Evolutionary conservation across 140 eudicot genomes (phyloP).

Genomic region (Ambrosia hybrid): DNA sequence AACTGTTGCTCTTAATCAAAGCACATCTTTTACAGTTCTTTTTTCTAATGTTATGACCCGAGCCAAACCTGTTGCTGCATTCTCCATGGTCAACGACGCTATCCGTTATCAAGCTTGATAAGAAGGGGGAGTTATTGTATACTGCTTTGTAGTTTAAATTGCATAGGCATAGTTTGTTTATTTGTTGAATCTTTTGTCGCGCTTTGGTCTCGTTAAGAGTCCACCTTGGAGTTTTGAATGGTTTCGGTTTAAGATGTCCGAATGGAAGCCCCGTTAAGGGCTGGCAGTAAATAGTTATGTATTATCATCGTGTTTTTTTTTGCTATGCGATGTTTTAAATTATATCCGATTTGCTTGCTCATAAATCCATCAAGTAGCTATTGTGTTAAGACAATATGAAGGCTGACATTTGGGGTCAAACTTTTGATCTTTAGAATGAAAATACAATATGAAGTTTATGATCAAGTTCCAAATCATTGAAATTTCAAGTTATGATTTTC

Average conservation of each 20-base stretch:
- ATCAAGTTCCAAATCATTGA: background rate
- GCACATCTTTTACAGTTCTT: background rate
- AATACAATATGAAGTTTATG: background rate
- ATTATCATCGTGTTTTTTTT: slow-evolving; percentile 11
- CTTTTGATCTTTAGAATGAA: background rate
- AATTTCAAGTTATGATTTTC: slow-evolving; percentile 5
- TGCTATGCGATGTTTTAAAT: slow-evolving; percentile 11
- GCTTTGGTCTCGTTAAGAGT: slow-evolving; percentile 19
- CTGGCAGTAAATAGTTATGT: slow-evolving; percentile 34
- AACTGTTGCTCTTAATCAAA: slow-evolving; percentile 58
- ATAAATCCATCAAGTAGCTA: background rate
- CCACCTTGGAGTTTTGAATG: slow-evolving; percentile 19
- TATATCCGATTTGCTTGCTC: slow-evolving; percentile 12
- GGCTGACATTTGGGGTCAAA: slow-evolving; percentile 8
- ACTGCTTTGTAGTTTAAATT: slow-evolving; percentile 31
- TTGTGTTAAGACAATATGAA: background rate
- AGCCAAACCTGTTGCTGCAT: slow-evolving; percentile 23
- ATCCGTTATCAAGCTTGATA: slow-evolving; percentile 12
- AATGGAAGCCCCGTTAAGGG: slow-evolving; percentile 33
- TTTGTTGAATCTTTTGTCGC: slow-evolving; percentile 35
- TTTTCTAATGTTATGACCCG: slow-evolving; percentile 6
- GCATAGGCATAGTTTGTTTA: slow-evolving; percentile 32
- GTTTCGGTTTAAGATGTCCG: slow-evolving; percentile 17
- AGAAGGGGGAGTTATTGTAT: slow-evolving; percentile 13
- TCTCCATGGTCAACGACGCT: slow-evolving; percentile 18